Conservation (phyloP, 2,329 filamentous ascomycete genomes). For the Microdochium paspali region DNA sequence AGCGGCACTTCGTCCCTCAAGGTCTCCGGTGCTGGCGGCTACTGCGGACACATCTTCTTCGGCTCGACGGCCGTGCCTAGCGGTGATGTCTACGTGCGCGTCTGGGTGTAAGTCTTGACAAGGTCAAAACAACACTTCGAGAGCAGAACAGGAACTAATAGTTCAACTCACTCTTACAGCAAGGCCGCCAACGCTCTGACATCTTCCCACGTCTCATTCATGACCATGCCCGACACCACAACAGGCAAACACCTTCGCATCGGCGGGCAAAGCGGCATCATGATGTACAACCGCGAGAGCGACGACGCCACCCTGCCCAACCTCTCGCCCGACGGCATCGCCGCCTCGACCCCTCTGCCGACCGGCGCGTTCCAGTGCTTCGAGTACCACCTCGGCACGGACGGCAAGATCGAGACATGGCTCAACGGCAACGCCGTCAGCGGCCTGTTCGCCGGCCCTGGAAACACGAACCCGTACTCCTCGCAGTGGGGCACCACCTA, state of each 20-base stretch:
- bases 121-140: too few relatives aligned
- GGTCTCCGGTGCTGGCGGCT: conserved; percentile 42
- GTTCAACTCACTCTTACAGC: conserved; percentile 19
- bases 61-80: conserved; percentile 45
- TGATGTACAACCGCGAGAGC: conserved; percentile 56
- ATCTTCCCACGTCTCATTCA: conserved; percentile 50
- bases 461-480: conserved; percentile 39
- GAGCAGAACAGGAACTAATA: too few relatives aligned
- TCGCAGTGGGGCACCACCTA: conserved; percentile 39
- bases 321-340: conserved; percentile 49
- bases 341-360: conserved; percentile 39
- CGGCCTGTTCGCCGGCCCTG: conserved; percentile 38
- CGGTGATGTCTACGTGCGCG: conserved; percentile 47
- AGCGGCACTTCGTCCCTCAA: conserved; percentile 45
- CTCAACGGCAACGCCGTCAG: conserved; percentile 39
- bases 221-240: conserved; percentile 51
- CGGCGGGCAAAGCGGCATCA: conserved; percentile 48
- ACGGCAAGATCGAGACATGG: conserved; percentile 53
- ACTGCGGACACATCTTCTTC: conserved; percentile 52
- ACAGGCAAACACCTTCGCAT: conserved; percentile 51
- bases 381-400: conserved; percentile 49
- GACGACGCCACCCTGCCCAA: conserved; percentile 55
- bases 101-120: conserved; percentile 39
- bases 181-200: conserved; percentile 48
- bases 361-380: conserved; percentile 47